Conservation (phyloP, 1,139 yeast genomes). For the Yamadazyma songkhlaensis region DNA sequence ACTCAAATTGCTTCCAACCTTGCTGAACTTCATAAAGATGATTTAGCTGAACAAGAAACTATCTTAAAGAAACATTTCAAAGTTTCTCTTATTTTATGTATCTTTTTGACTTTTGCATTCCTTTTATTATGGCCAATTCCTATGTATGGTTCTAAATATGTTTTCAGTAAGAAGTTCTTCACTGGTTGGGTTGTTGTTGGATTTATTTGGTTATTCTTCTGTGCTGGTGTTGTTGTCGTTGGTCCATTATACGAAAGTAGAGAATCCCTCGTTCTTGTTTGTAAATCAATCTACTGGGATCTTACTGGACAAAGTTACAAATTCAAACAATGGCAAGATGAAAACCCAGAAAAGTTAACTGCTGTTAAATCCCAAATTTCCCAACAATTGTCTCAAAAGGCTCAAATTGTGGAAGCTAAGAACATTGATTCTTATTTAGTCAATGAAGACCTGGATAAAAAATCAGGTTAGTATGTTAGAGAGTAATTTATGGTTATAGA, state of each 20-base stretch:
- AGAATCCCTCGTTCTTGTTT: constrained; percentile 55
- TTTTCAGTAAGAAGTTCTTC: constrained; percentile 69
- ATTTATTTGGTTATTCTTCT: constrained; percentile 66
- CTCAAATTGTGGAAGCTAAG: constrained; percentile 29
- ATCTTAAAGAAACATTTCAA: constrained; percentile 49
- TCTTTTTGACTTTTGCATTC: constrained; percentile 55
- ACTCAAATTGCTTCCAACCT: constrained; percentile 43
- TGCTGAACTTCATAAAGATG: constrained; percentile 32
- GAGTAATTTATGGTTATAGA: too few species aligned
- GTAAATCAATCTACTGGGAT: constrained; percentile 85
- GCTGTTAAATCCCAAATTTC: constrained; percentile 60
- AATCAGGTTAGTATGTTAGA: constrained; percentile 6
- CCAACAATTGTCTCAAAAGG: constrained; percentile 30
- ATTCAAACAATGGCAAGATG: constrained; percentile 68
- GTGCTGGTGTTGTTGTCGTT: constrained; percentile 53
- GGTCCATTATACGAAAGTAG: constrained; percentile 71
- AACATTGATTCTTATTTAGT: constrained; percentile 19
- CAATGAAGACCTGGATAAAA: constrained; percentile 13
- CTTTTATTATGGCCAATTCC: constrained; percentile 85
- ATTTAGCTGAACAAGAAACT: constrained; percentile 37
- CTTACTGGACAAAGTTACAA: constrained; percentile 69
- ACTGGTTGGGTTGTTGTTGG: constrained; percentile 82
- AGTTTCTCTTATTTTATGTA: constrained; percentile 54
- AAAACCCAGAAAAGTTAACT: constrained; percentile 67
- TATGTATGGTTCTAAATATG: constrained; percentile 72